Base-by-base conservation (phyloP, 768 basidiomycete genomes). In the Pleurotus djamor region DNA sequence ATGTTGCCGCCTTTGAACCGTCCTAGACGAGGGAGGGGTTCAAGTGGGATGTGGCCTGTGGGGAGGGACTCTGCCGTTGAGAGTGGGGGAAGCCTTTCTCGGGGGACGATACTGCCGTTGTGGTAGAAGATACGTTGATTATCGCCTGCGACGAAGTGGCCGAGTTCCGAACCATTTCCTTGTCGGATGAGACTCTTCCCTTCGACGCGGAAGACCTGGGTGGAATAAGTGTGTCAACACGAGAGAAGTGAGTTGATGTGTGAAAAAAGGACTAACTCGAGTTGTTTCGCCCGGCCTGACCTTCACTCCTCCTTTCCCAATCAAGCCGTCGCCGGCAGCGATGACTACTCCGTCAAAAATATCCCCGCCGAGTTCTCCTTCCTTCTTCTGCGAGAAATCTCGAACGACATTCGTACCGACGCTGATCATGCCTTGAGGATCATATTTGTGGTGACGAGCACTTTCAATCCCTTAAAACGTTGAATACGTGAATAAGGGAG, bases 141-240 rank as follows among this genome's bases (percentile, higher is more conserved):
- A n/a, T n/a, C n/a, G n/a, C n/a, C n/a, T n/a, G n/a, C n/a, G n/a
- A n/a, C n/a, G n/a, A n/a, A n/a, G n/a, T n/a, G n/a, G n/a, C n/a
- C n/a, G n/a, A n/a, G n/a, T n/a, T n/a, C n/a, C n/a, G n/a, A n/a
- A n/a, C n/a, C n/a, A n/a, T n/a, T n/a, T n/a, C 49, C 49, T 28
- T 50, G 49, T 28, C 49, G 49, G 17, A 50, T 50, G 49, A 50
- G 49, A 50, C 49, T 50, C 49, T 50, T 50, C n/a, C 49, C 49
- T 21, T 50, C 28, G 34, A 50, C 49, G 34, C 49, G 28, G 49
- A 50, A 50, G 17, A 50, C 7, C 49, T 28, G 21, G 10, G 14
- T 28, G 13, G 2, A 13, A n/a, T n/a, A n/a, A n/a, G n/a, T 50
- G 28, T 34, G 13, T 50, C 49, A 32, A 32, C 21, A 6, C 33